Evolutionary conservation across 208 protist genomes (phyloP), one percentile per base, ranked within the genome.

Genomic region (Strigomonas oncopelti): DNA sequence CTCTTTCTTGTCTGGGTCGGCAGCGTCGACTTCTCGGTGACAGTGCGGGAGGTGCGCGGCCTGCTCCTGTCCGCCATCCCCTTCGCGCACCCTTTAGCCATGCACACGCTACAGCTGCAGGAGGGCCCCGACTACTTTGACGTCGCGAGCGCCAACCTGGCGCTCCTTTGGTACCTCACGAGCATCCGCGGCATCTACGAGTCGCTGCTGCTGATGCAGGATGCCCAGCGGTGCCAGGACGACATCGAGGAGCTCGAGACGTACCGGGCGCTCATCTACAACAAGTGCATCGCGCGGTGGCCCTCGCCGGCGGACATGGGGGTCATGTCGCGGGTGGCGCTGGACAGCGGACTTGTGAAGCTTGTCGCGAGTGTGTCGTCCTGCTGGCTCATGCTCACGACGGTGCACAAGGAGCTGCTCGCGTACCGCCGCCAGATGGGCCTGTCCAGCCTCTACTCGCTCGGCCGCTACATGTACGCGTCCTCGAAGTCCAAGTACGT

Each of bases 91-190:
- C 28, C 13, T 13, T 8, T 42, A 24, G 14, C 16, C 18, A 25
- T 25, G 20, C 22, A 18, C 38, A 54, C 51, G 31, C 24, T 20
- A 5, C 18, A 53, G 28, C 9, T 20, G 3, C 24, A 22, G 18
- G 7, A 38, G 20, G 51, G 29, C 1, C 65, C 27, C 5, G 36
- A 25, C 31, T 25, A 45, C 28, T 62, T 56, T 20, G 53, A 62
- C 24, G 27, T 51, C 25, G 29, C n/a, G 5, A 61, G 66, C 5
- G 73, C 73, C 11, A 67, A 62, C 54, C 48, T 83, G 16, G 72
- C 72, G 32, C 48, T 83, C 31, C 42, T 83, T 28, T 83, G 77
- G 77, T 69, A 69, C 32, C 56, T 78, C n/a, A 65, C 70, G 25
- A 45, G 65, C 20, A 22, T 78, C 11, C 62, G 69, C 4, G 48